Conservation (phyloP, 2,329 filamentous ascomycete genomes). For the Clonostachys solani region DNA sequence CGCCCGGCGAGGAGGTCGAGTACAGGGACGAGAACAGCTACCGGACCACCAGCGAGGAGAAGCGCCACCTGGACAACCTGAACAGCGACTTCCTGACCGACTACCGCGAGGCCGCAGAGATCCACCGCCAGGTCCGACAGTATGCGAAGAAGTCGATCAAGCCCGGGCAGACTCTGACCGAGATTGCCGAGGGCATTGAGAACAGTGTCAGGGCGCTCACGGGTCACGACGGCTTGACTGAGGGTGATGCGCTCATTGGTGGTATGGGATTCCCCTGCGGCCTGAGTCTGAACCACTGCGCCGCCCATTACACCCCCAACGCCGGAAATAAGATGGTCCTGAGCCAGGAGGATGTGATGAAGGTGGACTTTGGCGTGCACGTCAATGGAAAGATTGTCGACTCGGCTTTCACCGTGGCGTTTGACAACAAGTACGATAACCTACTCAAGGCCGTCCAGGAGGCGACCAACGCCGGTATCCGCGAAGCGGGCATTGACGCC, state of each 20-base stretch:
- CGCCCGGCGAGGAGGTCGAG: slow-evolving; percentile 72
- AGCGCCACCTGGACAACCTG: slow-evolving; percentile 76
- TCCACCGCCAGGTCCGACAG: slow-evolving; percentile 83
- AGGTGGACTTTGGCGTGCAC: slow-evolving; percentile 79
- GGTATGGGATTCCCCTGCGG: slow-evolving; percentile 88
- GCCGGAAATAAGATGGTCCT: slow-evolving; percentile 77
- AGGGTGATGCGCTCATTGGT: slow-evolving; percentile 73
- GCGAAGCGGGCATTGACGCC: slow-evolving; percentile 85
- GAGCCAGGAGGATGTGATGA: slow-evolving; percentile 71
- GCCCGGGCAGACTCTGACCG: slow-evolving; percentile 74
- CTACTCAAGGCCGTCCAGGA: slow-evolving; percentile 69
- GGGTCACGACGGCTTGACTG: slow-evolving; percentile 70
- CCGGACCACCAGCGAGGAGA: slow-evolving; percentile 79
- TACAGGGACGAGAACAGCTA: slow-evolving; percentile 74
- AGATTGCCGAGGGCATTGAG: slow-evolving; percentile 86
- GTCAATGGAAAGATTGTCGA: slow-evolving; percentile 78
- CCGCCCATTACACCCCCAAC: slow-evolving; percentile 84
- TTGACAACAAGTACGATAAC: slow-evolving; percentile 71
- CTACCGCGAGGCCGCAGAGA: slow-evolving; percentile 80
- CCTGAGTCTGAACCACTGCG: slow-evolving; percentile 78
- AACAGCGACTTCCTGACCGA: slow-evolving; percentile 77
- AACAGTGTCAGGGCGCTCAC: slow-evolving; percentile 73
- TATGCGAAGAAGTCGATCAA: slow-evolving; percentile 78
- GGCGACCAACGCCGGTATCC: slow-evolving; percentile 78
- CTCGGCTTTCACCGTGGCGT: slow-evolving; percentile 75